These are phyloP conservation scores for Fusarium siculi DNA, from an alignment of 2,329 filamentous ascomycete species.

Conservation along the genomic window DNA sequence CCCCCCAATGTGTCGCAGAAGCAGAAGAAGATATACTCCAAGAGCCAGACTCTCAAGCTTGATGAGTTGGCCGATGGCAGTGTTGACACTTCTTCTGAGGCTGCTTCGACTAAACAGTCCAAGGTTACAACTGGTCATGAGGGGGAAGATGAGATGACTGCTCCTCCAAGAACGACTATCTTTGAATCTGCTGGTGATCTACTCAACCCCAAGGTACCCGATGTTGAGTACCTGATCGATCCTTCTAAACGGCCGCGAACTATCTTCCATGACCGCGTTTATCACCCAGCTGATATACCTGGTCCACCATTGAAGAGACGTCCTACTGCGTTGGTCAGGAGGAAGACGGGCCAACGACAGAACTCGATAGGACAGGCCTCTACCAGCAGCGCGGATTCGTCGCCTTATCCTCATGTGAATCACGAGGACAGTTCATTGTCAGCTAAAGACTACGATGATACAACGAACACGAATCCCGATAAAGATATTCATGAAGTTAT, in stretches of 20 bases:
- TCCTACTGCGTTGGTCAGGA: constrained; percentile 50
- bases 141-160: constrained; percentile 62
- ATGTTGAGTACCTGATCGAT: constrained; percentile 83
- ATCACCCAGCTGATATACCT: constrained; percentile 93
- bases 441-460: constrained; percentile 64
- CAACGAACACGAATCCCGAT: constrained; percentile 57
- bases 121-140: constrained; percentile 64
- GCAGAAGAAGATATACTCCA: constrained; percentile 76
- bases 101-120: constrained; percentile 32
- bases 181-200: constrained; percentile 96
- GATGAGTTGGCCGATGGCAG: constrained; percentile 19
- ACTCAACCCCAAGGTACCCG: constrained; percentile 87
- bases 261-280: constrained; percentile 97
- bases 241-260: constrained; percentile 83
- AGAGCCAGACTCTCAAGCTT: constrained; percentile 75
- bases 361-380: constrained; percentile 41
- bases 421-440: constrained; percentile 59
- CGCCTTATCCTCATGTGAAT: constrained; percentile 48
- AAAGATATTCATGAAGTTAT: constrained; percentile 54
- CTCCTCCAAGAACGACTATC: constrained; percentile 89
- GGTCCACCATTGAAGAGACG: constrained; percentile 75
- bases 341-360: constrained; percentile 45
- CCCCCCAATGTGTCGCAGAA: constrained; percentile 64
- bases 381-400: constrained; percentile 47
- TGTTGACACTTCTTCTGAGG: constrained; percentile 4